Evolutionary conservation across 805 yeast species (phyloP), one percentile per base, ranked within the genome.

Genomic region (Starmerella riodocensis): DNA sequence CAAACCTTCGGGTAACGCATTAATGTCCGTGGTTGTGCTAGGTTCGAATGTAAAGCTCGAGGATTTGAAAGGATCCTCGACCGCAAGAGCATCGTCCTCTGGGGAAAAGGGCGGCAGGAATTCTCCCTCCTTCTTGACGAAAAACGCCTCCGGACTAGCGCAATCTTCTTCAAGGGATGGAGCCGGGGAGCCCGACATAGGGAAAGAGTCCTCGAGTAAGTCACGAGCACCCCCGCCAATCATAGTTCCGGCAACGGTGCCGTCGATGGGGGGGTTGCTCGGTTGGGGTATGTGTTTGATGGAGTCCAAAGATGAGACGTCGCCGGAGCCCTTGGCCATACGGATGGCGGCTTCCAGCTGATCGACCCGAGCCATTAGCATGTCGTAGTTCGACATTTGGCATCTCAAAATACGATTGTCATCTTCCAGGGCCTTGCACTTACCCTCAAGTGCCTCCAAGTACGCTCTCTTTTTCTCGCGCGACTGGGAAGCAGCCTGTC

Each of bases 401-500:
- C 20, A 35, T 27, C 42, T 45, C 12, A 61, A 53, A 29, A 42
- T 43, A 23, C 37, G 44, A 45, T 57, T 58, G 37, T 55, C 55
- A 2, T 46, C 13, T 23, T 49, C 45, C 36, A 60, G 49, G 18
- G 40, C 37, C 14, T 46, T 47, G 41, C 63, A 59, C 41, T 71
- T 73, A 28, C 65, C 59, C 60, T 88, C 96, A 50, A 91, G 68
- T 46, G 73, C 75, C 60, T 85, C 94, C 41, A 91, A 78, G 57
- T 88, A 94, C 56, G 76, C 74, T 57, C 97, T 73, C 71, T 88
- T 88, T 73, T 88, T 86, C 57, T 91, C 98, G 50, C 98, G 73
- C 22, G 94, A 82, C 38, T 94, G 94, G 59, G 88, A 97, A 34
- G 98, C 98, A 13, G 97, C 97, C 57, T 88, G 79, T 55, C 97